Evolutionary conservation across 2,329 filamentous ascomycete species (phyloP).

Genomic region (Cladophialophora carrionii): DNA sequence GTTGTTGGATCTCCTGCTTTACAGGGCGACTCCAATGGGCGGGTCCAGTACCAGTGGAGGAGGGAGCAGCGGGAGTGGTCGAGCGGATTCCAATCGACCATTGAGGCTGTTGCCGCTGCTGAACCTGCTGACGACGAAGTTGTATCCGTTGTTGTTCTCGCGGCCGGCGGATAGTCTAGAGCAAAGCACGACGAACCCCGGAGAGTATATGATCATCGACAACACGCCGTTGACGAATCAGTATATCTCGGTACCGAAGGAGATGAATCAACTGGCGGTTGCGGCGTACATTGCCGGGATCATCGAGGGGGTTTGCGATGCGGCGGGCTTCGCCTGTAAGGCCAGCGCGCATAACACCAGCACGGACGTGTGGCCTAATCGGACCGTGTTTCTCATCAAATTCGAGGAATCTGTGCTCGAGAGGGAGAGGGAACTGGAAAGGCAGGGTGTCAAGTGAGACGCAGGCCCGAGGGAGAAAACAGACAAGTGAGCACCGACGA

Average conservation of each 20-base stretch:
- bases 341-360: slow-evolving; percentile 81
- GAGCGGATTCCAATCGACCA: slow-evolving; percentile 69
- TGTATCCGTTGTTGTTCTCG: slow-evolving; percentile 91
- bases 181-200: slow-evolving; percentile 80
- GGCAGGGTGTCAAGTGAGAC: slow-evolving; percentile 55
- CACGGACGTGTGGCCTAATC: slow-evolving; percentile 87
- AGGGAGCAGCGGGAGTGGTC: slow-evolving; percentile 61
- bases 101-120: slow-evolving; percentile 87
- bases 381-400: slow-evolving; percentile 93
- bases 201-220: slow-evolving; percentile 99
- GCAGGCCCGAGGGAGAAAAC: neutral
- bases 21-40: slow-evolving; percentile 77
- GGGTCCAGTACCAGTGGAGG: slow-evolving; percentile 46
- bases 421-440: slow-evolving; percentile 78
- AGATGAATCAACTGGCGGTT: slow-evolving; percentile 96
- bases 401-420: slow-evolving; percentile 91
- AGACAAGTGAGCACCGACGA: neutral
- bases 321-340: slow-evolving; percentile 82
- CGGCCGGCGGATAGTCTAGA: slow-evolving; percentile 91
- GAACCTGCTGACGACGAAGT: slow-evolving; percentile 89
- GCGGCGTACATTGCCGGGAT: slow-evolving; percentile 94
- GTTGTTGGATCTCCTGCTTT: slow-evolving; percentile 91
- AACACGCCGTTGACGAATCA: slow-evolving; percentile 96
- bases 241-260: slow-evolving; percentile 88
- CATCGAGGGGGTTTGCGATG: slow-evolving; percentile 93